phyloP scores from a whole-genome alignment of 208 protist species.

The Acanthamoeba castellanii region DNA sequence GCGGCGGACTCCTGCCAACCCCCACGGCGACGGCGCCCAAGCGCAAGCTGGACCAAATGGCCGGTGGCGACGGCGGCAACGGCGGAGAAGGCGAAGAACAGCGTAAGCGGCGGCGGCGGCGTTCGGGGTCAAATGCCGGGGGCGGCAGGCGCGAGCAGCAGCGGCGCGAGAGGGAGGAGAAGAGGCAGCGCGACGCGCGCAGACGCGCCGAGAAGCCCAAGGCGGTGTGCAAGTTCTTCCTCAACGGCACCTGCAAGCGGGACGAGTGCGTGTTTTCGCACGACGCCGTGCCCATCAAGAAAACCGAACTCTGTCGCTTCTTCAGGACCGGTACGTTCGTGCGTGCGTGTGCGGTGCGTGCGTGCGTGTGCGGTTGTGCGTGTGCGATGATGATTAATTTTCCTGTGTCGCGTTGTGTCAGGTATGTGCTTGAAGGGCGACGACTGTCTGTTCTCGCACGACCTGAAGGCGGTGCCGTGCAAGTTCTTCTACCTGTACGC shows the following conservation, averaged over 20 bases:
- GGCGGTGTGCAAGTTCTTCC: conserved; percentile 52
- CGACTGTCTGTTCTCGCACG: conserved; percentile 47
- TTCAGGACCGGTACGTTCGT: conserved; percentile 24
- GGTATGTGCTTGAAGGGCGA: conserved; percentile 41
- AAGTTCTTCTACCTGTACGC: conserved; percentile 55
- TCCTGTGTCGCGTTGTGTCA: neutral
- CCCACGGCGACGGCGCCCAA: neutral
- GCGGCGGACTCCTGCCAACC: neutral
- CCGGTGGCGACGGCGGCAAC: neutral
- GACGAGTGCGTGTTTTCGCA: conserved; percentile 35
- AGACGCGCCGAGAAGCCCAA: conserved; percentile 20
- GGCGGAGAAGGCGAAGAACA: neutral
- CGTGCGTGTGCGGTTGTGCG: neutral
- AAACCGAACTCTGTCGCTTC: conserved; percentile 46
- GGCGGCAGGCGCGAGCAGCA: neutral
- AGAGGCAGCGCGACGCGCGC: neutral
- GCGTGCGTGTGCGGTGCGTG: neutral
- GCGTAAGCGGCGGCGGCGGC: neutral
- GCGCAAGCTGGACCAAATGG: neutral
- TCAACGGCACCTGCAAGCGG: conserved; percentile 28
- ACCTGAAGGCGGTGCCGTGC: conserved; percentile 42
- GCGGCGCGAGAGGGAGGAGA: neutral
- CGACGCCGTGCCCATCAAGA: conserved; percentile 50
- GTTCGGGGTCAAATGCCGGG: neutral
- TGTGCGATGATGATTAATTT: neutral